A percentile compares a stretch with the other conserved stretches of the same genome.
Conservation (phyloP, 1,139 yeast species). For the Pichia sp. region DNA sequence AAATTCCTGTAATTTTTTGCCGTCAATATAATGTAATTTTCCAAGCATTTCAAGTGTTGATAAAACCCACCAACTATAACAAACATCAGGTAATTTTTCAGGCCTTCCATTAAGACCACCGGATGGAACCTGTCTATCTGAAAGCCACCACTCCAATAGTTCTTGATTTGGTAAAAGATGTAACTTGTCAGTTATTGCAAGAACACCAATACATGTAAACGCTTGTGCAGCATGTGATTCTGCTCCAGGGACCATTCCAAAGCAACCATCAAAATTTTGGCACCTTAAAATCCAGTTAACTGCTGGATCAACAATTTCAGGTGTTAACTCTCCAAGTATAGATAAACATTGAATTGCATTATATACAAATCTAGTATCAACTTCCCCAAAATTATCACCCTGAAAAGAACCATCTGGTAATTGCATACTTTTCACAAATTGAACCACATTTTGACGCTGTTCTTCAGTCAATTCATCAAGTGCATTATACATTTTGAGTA, state of each 20-base stretch:
- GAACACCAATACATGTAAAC: conserved; percentile 76
- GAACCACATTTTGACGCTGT: conserved; percentile 32
- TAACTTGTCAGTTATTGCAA: conserved; percentile 62
- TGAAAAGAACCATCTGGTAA: conserved; percentile 70
- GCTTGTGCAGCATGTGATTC: conserved; percentile 95
- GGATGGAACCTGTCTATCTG: conserved; percentile 81
- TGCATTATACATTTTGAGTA: conserved; percentile 60
- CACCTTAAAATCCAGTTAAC: conserved; percentile 61
- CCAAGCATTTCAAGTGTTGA: conserved; percentile 68
- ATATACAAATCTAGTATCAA: conserved; percentile 86
- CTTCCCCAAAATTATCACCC: conserved; percentile 89
- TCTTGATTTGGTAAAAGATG: conserved; percentile 45
- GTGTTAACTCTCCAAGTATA: conserved; percentile 58
- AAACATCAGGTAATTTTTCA: conserved; percentile 91
- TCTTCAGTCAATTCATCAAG: conserved; percentile 35
- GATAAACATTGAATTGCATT: conserved; percentile 72
- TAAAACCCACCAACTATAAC: conserved; percentile 97
- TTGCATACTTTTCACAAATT: conserved; percentile 54
- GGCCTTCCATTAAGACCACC: conserved; percentile 98
- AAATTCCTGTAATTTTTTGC: conserved; percentile 51
- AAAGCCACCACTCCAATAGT: conserved; percentile 71
- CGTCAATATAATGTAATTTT: conserved; percentile 69
- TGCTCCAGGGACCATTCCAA: conserved; percentile 90
- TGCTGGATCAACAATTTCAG: conserved; percentile 57
- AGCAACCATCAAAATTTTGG: conserved; percentile 92